These are phyloP conservation scores for Syzygium aromaticum DNA, from an alignment of 345 rosid genomes.

Conservation along the genomic window DNA sequence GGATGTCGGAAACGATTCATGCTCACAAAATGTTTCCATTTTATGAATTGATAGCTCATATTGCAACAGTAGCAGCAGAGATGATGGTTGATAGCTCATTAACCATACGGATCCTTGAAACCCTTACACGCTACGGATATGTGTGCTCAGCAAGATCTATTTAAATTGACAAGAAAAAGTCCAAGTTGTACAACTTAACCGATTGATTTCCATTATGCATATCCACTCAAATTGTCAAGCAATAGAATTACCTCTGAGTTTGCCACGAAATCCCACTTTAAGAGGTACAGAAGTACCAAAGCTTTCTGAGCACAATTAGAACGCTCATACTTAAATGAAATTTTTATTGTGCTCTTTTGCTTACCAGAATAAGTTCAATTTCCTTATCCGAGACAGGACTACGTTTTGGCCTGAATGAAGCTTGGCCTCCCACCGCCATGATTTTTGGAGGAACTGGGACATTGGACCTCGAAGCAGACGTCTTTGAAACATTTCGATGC, in stretches of 20 bases:
- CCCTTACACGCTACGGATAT: background rate
- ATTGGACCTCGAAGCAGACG: slow-evolving; percentile 28
- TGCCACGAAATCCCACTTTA: background rate
- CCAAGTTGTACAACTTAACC: background rate
- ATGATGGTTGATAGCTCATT: too few relatives aligned
- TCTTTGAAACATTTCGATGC: slow-evolving; percentile 1
- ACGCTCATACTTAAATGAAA: background rate
- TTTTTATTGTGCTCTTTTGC: background rate
- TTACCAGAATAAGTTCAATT: slow-evolving; percentile 56
- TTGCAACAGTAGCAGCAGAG: too few relatives aligned
- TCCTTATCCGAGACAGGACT: slow-evolving; percentile 60
- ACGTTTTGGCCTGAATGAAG: slow-evolving; percentile 72
- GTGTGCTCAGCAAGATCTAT: background rate
- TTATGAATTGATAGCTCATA: background rate
- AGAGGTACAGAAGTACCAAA: background rate
- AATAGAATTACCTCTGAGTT: too few relatives aligned
- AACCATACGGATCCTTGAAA: background rate
- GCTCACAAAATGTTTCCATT: too few relatives aligned
- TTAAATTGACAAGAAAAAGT: background rate
- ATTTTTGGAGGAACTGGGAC: slow-evolving; percentile 52
- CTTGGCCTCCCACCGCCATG: slow-evolving; percentile 55
- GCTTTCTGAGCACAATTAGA: background rate
- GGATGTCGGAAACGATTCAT: too few relatives aligned
- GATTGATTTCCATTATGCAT: too few relatives aligned
- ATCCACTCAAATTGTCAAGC: too few relatives aligned